phyloP scores from a whole-genome alignment of 352 stramenopile genomes.

The Pythium periplocum region DNA sequence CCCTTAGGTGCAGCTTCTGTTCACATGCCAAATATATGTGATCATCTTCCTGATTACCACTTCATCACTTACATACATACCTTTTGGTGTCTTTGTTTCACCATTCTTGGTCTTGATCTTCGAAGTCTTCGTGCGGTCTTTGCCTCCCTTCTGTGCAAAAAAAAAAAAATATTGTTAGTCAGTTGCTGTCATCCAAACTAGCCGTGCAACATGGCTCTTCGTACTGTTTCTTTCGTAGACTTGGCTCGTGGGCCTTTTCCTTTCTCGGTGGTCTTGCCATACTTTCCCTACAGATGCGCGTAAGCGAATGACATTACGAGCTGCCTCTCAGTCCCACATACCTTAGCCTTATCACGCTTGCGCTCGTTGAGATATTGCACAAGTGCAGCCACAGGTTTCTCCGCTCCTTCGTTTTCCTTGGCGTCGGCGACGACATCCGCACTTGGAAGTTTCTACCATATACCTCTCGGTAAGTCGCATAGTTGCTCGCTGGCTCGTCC shows the following conservation, averaged over 20 bases:
- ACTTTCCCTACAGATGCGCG: conserved; percentile 3
- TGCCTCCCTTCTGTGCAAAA: conserved; percentile 5
- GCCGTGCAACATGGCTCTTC: neutral
- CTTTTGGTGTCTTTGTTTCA: conserved; percentile 4
- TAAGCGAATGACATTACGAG: neutral
- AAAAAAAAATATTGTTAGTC: no score
- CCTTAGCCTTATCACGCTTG: conserved; percentile 70
- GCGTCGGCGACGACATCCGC: conserved; percentile 48
- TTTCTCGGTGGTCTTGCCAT: conserved; percentile 11
- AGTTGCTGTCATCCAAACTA: neutral
- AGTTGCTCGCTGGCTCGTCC: no score
- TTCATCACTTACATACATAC: neutral
- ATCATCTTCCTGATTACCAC: no score
- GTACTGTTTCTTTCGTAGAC: conserved; percentile 14
- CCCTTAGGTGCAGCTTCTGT: conserved; percentile 16
- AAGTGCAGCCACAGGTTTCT: conserved; percentile 68
- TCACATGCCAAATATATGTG: neutral
- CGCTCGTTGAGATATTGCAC: conserved; percentile 84
- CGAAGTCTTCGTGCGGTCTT: conserved; percentile 12
- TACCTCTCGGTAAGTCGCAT: no score
- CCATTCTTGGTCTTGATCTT: conserved; percentile 12
- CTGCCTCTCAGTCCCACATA: conserved; percentile 8
- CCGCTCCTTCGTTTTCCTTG: conserved; percentile 40
- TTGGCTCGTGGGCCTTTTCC: conserved; percentile 7
- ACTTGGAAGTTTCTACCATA: conserved; percentile 60